Percentiles rank a stretch among this genome's conserved stretches.
Conservation (phyloP, 2,329 filamentous ascomycete genomes). For the Botrytis squamosa region DNA sequence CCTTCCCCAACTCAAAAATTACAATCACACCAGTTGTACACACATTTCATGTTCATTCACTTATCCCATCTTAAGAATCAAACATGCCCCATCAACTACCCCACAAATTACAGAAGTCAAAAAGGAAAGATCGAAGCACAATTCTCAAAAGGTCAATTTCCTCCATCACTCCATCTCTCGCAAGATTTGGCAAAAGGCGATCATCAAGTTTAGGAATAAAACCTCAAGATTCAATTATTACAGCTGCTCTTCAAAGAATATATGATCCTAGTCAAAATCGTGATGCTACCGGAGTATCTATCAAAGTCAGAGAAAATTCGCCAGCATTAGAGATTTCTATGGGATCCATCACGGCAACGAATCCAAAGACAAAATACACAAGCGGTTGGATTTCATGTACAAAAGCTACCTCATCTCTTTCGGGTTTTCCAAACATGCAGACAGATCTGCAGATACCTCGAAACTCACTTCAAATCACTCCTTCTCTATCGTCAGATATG, state of each 20-base stretch:
- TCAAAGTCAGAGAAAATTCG: background rate
- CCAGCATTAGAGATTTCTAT: background rate
- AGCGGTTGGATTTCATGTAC: too few species aligned
- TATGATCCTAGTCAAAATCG: too few species aligned
- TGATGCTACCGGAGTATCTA: too few species aligned
- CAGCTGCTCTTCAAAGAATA: background rate
- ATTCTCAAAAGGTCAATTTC: background rate
- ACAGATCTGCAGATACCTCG: too few species aligned
- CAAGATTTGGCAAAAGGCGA: background rate
- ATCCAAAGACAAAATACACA: accelerated
- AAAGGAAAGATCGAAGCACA: background rate
- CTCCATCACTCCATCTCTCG: background rate
- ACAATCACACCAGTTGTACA: background rate
- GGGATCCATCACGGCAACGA: background rate
- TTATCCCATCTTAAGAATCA: too few species aligned
- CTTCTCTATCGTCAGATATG: background rate
- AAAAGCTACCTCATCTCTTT: too few species aligned
- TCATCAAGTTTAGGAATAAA: background rate
- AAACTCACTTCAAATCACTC: too few species aligned
- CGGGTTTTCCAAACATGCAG: background rate
- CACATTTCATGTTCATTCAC: background rate
- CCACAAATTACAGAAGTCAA: background rate
- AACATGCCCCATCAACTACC: background rate
- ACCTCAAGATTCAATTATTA: background rate
- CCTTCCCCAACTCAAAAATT: background rate